Base-by-base conservation (phyloP, 2,329 filamentous ascomycete species). In the Arthroderma uncinatum region DNA sequence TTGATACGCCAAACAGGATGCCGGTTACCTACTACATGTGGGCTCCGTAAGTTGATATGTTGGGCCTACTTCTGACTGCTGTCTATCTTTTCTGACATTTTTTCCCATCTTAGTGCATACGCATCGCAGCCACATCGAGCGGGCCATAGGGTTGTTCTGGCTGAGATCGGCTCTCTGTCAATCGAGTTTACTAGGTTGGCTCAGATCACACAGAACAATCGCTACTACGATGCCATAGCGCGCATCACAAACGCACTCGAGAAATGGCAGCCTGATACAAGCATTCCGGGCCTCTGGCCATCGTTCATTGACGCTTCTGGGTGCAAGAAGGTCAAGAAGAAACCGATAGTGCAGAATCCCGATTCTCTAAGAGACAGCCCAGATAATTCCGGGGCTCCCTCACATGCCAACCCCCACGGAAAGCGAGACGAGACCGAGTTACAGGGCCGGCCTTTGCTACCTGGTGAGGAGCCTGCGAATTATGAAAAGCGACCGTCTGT, bases 21-120 rank as follows among this genome's bases (percentile, higher is more conserved):
- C 66, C 66, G 2, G 21, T 60, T 12, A 61, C 60, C 12, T 61
- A 56, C 4, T 90, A 85, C 71, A 94, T 92, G 72, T 95, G 87
- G 88, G 80, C 82, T 64, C 87, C 85, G 62, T 80, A 66, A 69
- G 74, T 73, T 56, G 12, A 40, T 28, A 28, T 53, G 30, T 53
- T 55, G 36, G 30, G 7, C 25, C 47, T 30, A 33, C 48, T 16
- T 56, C n/a, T n/a, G n/a, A n/a, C n/a, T n/a, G n/a, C n/a, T n/a
- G n/a, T n/a, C n/a, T n/a, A n/a, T n/a, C n/a, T n/a, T 79, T 14
- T 82, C 77, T 64, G 79, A 74, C 95, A 6, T 82, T 86, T 1
- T 90, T 91, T 1, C 80, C 95, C 65, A 95, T 92, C 76, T 89
- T 91, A 0, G 80, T 87, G 64, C 62, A 25, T 63, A 60, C 36